Evolutionary conservation across 768 basidiomycete species (phyloP).

Genomic region (Boletus sp.): DNA sequence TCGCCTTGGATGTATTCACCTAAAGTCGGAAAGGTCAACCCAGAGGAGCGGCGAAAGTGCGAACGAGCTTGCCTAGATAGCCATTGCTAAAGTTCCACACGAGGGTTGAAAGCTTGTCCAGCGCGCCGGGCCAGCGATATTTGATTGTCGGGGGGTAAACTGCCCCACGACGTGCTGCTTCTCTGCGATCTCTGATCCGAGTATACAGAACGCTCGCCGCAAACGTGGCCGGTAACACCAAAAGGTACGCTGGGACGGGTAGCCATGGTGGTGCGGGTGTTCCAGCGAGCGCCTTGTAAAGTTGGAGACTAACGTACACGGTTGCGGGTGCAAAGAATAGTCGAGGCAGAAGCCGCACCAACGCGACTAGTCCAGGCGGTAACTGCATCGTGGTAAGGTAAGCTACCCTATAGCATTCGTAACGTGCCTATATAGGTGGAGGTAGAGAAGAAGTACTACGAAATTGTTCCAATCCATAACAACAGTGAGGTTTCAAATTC

Average conservation of each 20-base stretch:
- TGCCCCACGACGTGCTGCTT: conserved; percentile 46
- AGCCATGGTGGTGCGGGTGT: conserved; percentile 12
- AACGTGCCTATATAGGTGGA: too few relatives aligned
- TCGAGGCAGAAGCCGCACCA: conserved; percentile 30
- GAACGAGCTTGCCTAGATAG: conserved; percentile 43
- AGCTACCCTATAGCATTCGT: too few relatives aligned
- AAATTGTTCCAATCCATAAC: too few relatives aligned
- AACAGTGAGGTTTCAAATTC: too few relatives aligned
- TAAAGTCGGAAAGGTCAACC: neutral
- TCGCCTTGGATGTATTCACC: conserved; percentile 14
- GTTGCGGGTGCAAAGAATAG: conserved; percentile 19
- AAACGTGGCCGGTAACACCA: conserved; percentile 26
- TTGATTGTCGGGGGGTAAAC: conserved; percentile 39
- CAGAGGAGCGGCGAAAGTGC: neutral
- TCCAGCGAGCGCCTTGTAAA: conserved; percentile 9
- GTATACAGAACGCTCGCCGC: conserved; percentile 38
- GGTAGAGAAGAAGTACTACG: too few relatives aligned
- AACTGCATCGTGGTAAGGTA: conserved; percentile 2
- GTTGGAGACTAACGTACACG: conserved; percentile 11
- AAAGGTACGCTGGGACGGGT: conserved; percentile 14
- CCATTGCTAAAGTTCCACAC: conserved; percentile 41
- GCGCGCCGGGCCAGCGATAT: conserved; percentile 44
- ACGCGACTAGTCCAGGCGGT: conserved; percentile 35
- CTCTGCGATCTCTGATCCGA: conserved; percentile 40
- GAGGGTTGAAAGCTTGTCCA: conserved; percentile 44